phyloP scores from a whole-genome alignment of 148 eudicot species.

The Spergularia marina region DNA sequence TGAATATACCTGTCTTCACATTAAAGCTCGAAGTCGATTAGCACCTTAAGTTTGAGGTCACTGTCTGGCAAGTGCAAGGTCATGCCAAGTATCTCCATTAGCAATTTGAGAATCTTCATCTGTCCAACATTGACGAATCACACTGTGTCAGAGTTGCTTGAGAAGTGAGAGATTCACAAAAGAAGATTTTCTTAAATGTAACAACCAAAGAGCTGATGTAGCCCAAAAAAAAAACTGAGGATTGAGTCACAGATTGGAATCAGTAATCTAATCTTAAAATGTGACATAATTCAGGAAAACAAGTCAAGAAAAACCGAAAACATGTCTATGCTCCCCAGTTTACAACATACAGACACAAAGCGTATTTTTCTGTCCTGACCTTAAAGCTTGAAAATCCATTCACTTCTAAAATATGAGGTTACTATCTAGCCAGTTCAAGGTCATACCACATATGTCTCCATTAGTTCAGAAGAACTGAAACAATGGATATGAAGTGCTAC shows the following conservation, averaged over 20 bases:
- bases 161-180: background rate
- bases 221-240: background rate
- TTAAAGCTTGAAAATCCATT: no score
- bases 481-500: no score
- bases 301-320: no score
- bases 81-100: slow-evolving; percentile 67
- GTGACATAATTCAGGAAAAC: no score
- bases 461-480: no score
- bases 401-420: no score
- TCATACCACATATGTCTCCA: no score
- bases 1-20: background rate
- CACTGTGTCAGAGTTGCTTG: background rate
- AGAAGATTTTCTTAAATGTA: background rate
- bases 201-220: no score
- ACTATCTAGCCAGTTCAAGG: no score
- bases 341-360: no score
- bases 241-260: background rate
- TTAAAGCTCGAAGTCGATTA: background rate
- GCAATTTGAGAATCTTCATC: slow-evolving; percentile 56
- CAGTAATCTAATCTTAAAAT: background rate
- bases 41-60: slow-evolving; percentile 5
- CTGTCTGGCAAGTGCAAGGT: slow-evolving; percentile 47
- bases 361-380: no score
- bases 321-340: no score
- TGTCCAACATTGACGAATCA: slow-evolving; percentile 17